Base-by-base conservation (phyloP, 441 rosid species). In the Gossypium gossypioides region DNA sequence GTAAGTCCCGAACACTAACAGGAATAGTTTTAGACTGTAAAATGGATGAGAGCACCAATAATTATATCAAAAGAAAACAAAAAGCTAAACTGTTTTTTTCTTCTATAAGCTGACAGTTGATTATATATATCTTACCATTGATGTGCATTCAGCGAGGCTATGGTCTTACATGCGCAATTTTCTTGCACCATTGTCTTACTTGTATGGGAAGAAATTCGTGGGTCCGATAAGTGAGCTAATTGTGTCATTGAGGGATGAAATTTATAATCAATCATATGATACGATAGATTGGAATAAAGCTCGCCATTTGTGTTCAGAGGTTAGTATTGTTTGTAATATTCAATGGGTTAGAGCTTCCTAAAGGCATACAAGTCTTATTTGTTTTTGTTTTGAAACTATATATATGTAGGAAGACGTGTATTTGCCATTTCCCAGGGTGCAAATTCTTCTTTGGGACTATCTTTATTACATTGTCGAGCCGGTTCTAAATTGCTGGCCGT, bases 151-250 rank as follows among this genome's bases (percentile, higher is more conserved):
- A 67, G 58, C 24, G 21, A 67, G 42, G 71, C 37, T 67, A 48
- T 50, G 71, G 71, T 67, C 71, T 67, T 67, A 48, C 71, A 67
- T 67, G 71, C 71, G 71, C 58, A 85, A 50, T 60, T 75, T 78
- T 61, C 79, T 65, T 81, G 87, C 74, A 81, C 87, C 91, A 2
- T 75, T 85, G 82, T 85, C 87, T 0, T 86, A 86, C 61, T 77
- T 86, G 57, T 86, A 83, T 37, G 90, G 90, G n/a, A 86, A 79
- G 60, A 82, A 84, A 40, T 87, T 81, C 52, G 86, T 86, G 54
- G 88, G 81, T 54, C 76, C 84, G 12, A 24, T 81, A 51, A 87
- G 83, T 13, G 78, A 78, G n/a, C 75, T 87, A 29, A 74, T 86
- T 59, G 18, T 67, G 48, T 65, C 69, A 12, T 34, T 87, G 58